A percentile compares a stretch with the other conserved stretches of the same genome.
phyloP scores from a whole-genome alignment of 176 grass and related monocot genomes.

The Stipa capillata region DNA sequence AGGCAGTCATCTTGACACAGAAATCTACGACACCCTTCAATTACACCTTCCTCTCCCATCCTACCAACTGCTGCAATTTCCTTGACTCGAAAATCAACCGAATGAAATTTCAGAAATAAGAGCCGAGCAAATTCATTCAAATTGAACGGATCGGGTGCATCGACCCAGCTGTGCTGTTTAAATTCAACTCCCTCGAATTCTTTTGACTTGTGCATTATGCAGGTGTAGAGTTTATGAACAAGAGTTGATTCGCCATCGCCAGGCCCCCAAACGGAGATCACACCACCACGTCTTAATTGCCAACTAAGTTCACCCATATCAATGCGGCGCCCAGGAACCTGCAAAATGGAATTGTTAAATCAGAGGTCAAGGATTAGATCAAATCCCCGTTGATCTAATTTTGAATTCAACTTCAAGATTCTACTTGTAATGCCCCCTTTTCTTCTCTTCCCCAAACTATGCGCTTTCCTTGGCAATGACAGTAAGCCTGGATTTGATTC shows the following conservation, averaged over 20 bases:
- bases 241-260: not conserved
- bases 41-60: not conserved
- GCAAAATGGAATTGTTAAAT: not conserved
- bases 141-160: not conserved
- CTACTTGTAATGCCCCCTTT: too few relatives aligned
- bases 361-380: too few relatives aligned
- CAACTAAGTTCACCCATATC: not conserved
- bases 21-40: not conserved
- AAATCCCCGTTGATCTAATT: too few relatives aligned
- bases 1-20: not conserved
- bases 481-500: too few relatives aligned
- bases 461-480: too few relatives aligned
- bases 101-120: not conserved
- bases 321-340: not conserved
- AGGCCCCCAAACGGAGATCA: not conserved
- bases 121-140: not conserved
- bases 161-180: not conserved
- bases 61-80: not conserved
- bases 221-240: not conserved
- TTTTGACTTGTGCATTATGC: not conserved
- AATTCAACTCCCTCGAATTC: not conserved
- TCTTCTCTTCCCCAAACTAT: too few relatives aligned
- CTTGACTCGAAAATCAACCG: not conserved
- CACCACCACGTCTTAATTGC: not conserved
- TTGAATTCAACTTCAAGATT: too few relatives aligned